phyloP scores from a whole-genome alignment of 345 rosid species.

The Populus pruinosa region DNA sequence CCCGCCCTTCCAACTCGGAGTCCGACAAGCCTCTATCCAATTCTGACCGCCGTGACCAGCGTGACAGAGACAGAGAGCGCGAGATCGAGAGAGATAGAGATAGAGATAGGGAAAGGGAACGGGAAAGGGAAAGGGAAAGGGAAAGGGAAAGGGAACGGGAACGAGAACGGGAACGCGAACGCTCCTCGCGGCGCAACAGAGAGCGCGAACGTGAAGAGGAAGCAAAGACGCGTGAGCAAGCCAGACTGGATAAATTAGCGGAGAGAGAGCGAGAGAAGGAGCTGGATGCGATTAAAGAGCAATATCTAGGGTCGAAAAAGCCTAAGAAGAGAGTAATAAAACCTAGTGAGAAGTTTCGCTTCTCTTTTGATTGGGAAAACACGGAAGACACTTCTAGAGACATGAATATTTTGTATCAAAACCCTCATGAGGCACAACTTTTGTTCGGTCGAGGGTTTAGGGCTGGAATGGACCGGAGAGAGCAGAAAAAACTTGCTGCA shows the following conservation, averaged over 20 bases:
- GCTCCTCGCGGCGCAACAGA: constrained; percentile 29
- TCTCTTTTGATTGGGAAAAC: constrained; percentile 95
- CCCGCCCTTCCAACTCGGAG: constrained; percentile 5
- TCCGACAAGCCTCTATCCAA: constrained; percentile 18
- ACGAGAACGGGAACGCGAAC: constrained; percentile 39
- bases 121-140: constrained; percentile 18
- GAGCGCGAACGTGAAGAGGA: constrained; percentile 75
- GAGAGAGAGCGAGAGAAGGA: constrained; percentile 85
- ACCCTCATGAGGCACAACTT: constrained; percentile 94
- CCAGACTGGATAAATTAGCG: constrained; percentile 61
- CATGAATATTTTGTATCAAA: constrained; percentile 75
- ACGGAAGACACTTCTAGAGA: constrained; percentile 90
- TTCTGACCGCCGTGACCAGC: constrained; percentile 24
- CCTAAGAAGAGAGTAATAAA: constrained; percentile 91
- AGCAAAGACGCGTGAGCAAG: constrained; percentile 54
- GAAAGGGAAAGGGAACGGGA: constrained; percentile 20
- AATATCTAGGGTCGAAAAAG: constrained; percentile 85
- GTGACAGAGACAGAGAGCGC: constrained; percentile 35
- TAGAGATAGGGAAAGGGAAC: constrained; percentile 21
- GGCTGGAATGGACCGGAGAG: constrained; percentile 91
- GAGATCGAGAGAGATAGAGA: constrained; percentile 41
- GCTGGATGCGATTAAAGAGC: constrained; percentile 78
- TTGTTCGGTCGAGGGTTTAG: constrained; percentile 90
- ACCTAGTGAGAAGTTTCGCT: constrained; percentile 89
- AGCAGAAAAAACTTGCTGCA: constrained; percentile 93